Conservation (phyloP, 495 filamentous ascomycete genomes). For the Cercophora sp. region DNA sequence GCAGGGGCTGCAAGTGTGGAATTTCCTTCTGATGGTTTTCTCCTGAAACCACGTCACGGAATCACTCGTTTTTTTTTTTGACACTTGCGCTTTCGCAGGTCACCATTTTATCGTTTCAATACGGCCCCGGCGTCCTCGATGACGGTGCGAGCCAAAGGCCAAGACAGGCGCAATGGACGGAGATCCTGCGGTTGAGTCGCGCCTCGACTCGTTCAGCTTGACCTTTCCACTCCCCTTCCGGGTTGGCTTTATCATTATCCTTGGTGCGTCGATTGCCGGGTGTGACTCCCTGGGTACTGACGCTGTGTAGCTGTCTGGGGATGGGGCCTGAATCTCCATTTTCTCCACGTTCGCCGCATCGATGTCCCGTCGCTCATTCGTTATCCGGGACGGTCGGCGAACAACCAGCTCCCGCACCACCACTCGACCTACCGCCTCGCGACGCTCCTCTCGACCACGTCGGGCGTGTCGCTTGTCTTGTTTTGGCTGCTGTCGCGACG, state of each 20-base stretch:
- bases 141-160: slow-evolving; percentile 12
- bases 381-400: slow-evolving; percentile 65
- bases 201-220: slow-evolving; percentile 80
- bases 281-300: not conserved
- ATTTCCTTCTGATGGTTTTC: not conserved
- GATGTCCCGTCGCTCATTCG: slow-evolving; percentile 76
- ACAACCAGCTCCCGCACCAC: slow-evolving; percentile 67
- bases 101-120: not conserved
- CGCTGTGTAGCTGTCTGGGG: slow-evolving; percentile 72
- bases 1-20: slow-evolving; percentile 10
- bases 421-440: slow-evolving; percentile 80
- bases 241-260: slow-evolving; percentile 70
- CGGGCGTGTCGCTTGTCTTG: slow-evolving; percentile 62
- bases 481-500: slow-evolving; percentile 82
- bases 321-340: slow-evolving; percentile 84
- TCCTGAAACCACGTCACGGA: not conserved
- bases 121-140: slow-evolving; percentile 16
- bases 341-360: slow-evolving; percentile 68
- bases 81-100: not conserved
- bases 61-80: not conserved
- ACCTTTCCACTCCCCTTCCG: slow-evolving; percentile 83
- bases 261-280: slow-evolving; percentile 53
- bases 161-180: slow-evolving; percentile 63
- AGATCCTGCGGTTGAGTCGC: slow-evolving; percentile 72
- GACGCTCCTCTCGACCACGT: slow-evolving; percentile 63